Evolutionary conservation across 2,329 filamentous ascomycete species (phyloP).

Genomic region (Hypoxylon sp.): DNA sequence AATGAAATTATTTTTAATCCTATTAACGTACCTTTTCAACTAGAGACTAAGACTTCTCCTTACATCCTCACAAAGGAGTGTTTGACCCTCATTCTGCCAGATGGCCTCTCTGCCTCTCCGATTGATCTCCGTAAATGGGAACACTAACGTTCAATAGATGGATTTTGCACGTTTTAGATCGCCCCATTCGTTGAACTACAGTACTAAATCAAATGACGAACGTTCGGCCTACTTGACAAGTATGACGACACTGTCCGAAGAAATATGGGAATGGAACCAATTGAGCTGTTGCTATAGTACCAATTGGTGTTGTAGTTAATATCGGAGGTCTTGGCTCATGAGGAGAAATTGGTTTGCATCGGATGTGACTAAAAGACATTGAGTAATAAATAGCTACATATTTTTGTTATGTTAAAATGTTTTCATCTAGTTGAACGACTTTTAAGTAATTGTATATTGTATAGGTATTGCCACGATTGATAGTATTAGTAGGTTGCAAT

Average conservation of each 20-base stretch:
- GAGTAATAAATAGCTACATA: neutral
- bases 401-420: slow-evolving; percentile 11
- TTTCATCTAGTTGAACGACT: slow-evolving; percentile 11
- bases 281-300: slow-evolving; percentile 7
- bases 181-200: too few species aligned
- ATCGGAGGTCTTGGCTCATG: slow-evolving; percentile 8
- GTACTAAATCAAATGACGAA: slow-evolving; percentile 4
- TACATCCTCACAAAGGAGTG: too few species aligned
- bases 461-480: neutral
- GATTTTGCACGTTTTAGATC: too few species aligned
- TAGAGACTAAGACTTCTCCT: too few species aligned
- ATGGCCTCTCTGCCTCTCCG: too few species aligned
- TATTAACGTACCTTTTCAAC: too few species aligned
- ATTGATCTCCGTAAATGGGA: too few species aligned
- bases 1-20: slow-evolving; percentile 20
- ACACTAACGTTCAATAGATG: too few species aligned
- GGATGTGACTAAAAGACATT: slow-evolving; percentile 13
- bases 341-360: neutral
- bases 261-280: slow-evolving; percentile 9
- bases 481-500: neutral
- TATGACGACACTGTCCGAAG: slow-evolving; percentile 12
- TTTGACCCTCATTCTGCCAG: too few species aligned
- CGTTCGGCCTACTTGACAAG: neutral
- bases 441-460: neutral
- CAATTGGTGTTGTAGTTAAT: slow-evolving; percentile 4